Percentiles rank a stretch among this genome's conserved stretches.
Conservation (phyloP, 495 filamentous ascomycete genomes). For the Venustampulla echinocandica region DNA sequence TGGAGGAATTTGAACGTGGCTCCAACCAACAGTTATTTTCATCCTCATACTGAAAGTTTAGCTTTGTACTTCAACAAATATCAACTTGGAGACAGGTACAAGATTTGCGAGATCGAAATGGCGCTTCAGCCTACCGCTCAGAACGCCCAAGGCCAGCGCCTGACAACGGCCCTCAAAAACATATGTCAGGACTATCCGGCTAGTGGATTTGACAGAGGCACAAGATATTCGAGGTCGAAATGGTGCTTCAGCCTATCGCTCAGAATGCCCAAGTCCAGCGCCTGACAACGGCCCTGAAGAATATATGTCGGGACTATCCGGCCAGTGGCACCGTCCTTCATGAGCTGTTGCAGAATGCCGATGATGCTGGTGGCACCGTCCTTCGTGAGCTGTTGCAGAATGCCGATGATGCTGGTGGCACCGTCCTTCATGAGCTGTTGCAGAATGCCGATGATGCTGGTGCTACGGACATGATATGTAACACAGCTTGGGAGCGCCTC, state of each 20-base stretch:
- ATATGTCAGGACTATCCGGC: conserved; percentile 33
- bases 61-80: too few relatives aligned
- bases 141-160: conserved; percentile 9
- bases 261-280: conserved; percentile 10
- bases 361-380: conserved; percentile 29
- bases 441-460: conserved; percentile 33
- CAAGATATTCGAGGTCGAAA: too few relatives aligned
- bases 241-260: conserved; percentile 11
- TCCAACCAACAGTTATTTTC: too few relatives aligned
- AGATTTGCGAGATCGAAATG: too few relatives aligned
- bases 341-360: conserved; percentile 31
- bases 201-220: too few relatives aligned
- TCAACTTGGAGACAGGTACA: too few relatives aligned
- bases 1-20: too few relatives aligned
- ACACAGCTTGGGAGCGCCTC: too few relatives aligned
- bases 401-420: conserved; percentile 30
- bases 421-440: conserved; percentile 29
- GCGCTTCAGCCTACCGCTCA: conserved; percentile 5
- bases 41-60: too few relatives aligned
- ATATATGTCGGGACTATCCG: conserved; percentile 32
- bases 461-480: conserved; percentile 26
- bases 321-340: conserved; percentile 29
- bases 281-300: conserved; percentile 19
- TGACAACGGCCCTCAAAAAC: conserved; percentile 22
- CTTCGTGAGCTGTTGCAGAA: conserved; percentile 31